Evolutionary conservation across 768 basidiomycete genomes (phyloP).

Genomic region (Trametes maxima): DNA sequence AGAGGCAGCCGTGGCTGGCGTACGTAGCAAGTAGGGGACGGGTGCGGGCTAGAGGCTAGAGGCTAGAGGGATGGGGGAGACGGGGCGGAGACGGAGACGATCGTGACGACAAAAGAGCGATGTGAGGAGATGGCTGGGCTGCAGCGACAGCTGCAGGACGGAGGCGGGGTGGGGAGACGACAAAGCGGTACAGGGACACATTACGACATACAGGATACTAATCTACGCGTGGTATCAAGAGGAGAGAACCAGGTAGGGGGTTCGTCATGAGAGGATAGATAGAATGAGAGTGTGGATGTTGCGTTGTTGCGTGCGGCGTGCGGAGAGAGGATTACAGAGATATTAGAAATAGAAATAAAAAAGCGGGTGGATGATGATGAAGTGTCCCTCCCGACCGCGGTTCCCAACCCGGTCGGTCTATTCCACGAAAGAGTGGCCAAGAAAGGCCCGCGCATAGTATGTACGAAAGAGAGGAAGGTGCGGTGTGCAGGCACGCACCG

Average conservation of each 20-base stretch:
- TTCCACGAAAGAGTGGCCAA: constrained; percentile 6
- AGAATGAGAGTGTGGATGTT: constrained; percentile 14
- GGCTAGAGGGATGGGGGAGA: background rate
- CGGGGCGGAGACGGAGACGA: background rate
- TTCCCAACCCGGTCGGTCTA: constrained; percentile 16
- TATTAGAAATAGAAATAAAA: constrained; percentile 36
- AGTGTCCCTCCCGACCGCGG: constrained; percentile 15
- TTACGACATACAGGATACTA: constrained; percentile 8
- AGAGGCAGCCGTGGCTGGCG: too few relatives aligned
- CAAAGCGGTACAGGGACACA: constrained; percentile 14
- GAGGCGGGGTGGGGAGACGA: background rate
- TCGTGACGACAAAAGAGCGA: background rate
- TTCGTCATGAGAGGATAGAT: constrained; percentile 4
- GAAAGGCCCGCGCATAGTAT: constrained; percentile 1
- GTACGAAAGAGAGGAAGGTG: constrained; percentile 23
- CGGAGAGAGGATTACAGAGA: constrained; percentile 32
- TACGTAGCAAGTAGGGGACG: background rate
- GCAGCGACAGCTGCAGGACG: background rate
- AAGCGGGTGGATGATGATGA: background rate
- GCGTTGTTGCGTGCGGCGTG: background rate
- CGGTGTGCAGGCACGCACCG: constrained; percentile 14
- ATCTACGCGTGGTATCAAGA: constrained; percentile 1
- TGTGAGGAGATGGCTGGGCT: background rate
- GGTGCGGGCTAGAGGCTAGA: background rate
- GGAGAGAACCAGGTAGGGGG: background rate